Base-by-base conservation (phyloP, 129 eudicot species). In the sunflower (Helianthus annuus) region DNA sequence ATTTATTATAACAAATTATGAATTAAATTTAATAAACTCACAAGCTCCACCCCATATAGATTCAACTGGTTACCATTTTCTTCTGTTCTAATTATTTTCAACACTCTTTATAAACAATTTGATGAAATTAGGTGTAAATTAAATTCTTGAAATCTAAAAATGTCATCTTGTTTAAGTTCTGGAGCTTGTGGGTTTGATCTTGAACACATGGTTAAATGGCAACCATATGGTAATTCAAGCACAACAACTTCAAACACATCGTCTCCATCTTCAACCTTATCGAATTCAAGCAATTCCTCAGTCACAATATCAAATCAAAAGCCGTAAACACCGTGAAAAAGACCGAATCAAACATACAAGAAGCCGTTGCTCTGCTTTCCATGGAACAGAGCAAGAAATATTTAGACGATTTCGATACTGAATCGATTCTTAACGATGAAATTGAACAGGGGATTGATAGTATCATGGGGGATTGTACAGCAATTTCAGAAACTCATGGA, bases 321-420 rank as follows among this genome's bases (percentile, higher is more conserved):
- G 44, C 88, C 96, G 4, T 82, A 97, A 15, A 90, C 97, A 8
- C 99, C 97, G 5, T 86, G 99, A 70, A 94, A 94, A 72, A 76
- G 99, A 59, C 99, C 97, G 3, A 94, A 90, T 54, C 99, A 94
- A 69, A 88, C 94, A 1, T 94, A 94, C 84, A 90, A 90, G 99
- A 94, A 69, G 99, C 99, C 2, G 97, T 91, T 12, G 86, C 91
- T 16, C 76, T 94, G 66, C 96, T 94, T 32, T 94, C 97, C 65
- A 86, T 44, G 54, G 79, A 84, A 17, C 8, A 72, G 10, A 74
- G 73, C 22, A 84, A 83, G 10, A 90, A 48, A 2, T 42, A 42
- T 66, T 75, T 66, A 14, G 96, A 90, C 34, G 92, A 94, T 84
- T 88, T 84, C 48, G 97, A 94, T 56, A 82, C 97, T 1, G 96